Evolutionary conservation across 192 early-diverging fungal genomes (phyloP), one percentile per base, ranked within the genome.

Genomic region (Podila minutissima): DNA sequence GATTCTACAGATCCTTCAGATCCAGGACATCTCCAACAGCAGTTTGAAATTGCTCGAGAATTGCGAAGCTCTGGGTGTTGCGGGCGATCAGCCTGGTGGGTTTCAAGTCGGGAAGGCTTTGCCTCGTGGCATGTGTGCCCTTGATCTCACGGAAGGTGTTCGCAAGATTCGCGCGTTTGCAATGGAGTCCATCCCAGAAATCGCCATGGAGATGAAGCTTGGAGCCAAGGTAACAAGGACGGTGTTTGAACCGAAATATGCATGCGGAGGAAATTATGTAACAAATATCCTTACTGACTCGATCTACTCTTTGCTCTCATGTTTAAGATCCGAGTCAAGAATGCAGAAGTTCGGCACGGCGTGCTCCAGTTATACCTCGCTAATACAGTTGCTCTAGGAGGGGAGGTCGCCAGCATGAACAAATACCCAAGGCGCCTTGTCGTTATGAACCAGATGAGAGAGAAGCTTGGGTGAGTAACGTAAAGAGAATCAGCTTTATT

Each of bases 391-490:
- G 48, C 73, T 0, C 66, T 81, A 2, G 77, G 77, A 29, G 77
- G 77, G 3, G 77, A 81, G 31, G 77, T 81, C 24, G 77, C 77
- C 2, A 61, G 62, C 15, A 69, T 81, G 77, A 81, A 81, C 55
- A 31, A 66, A 28, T 28, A 81, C 32, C 71, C 77, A 24, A 65
- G 77, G 28, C 55, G 70, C 9, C 66, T 69, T 5, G 67, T 61
- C 15, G 72, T 81, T 32, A 81, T 81, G 77, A 69, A 69, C 49
- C 70, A 81, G 35, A 72, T 81, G 71, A 68, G 73, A 33, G 59
- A 81, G 57, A 64, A 64, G 20, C 67, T 81, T 15, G 69, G 71
- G 77, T 81, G 73, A 41, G 77, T 5, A 28, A 24, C 33, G 38
- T 24, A 32, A 35, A 22, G 20, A 50, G 41, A 28, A 50, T 20